Evolutionary conservation across 2,329 filamentous ascomycete genomes (phyloP).

Genomic region (Diplodia seriata): DNA sequence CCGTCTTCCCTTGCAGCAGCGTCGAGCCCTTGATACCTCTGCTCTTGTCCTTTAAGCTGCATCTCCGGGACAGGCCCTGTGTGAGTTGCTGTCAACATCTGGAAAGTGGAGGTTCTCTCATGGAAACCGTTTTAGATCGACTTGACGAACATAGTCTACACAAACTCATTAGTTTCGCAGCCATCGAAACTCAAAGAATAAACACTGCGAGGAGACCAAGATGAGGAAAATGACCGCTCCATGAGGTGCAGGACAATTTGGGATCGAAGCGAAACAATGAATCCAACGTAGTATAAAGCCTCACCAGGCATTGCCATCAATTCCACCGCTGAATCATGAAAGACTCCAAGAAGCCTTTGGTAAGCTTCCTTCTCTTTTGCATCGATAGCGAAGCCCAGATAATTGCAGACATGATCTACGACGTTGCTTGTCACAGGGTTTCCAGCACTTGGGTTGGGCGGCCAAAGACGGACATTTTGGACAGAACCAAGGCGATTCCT

Average conservation of each 20-base stretch:
- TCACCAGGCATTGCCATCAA: conserved; percentile 47
- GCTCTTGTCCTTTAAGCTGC: conserved; percentile 44
- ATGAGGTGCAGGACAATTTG: background rate
- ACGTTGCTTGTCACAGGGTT: conserved; percentile 46
- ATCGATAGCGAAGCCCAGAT: conserved; percentile 45
- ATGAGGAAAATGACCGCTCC: background rate
- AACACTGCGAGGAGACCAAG: background rate
- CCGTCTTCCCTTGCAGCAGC: conserved; percentile 48
- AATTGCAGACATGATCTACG: conserved; percentile 43
- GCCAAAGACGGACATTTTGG: conserved; percentile 50
- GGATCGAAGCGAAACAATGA: background rate
- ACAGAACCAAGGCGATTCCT: no score
- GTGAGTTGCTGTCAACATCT: conserved; percentile 40
- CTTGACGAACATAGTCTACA: conserved; percentile 44
- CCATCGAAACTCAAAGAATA: background rate
- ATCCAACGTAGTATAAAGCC: background rate
- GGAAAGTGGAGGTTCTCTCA: conserved; percentile 36
- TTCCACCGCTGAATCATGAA: conserved; percentile 49
- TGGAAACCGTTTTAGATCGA: conserved; percentile 46
- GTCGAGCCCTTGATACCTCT: conserved; percentile 33
- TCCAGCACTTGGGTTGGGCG: conserved; percentile 42
- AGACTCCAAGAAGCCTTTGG: conserved; percentile 47
- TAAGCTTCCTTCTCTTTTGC: conserved; percentile 50
- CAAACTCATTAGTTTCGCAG: background rate
- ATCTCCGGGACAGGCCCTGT: conserved; percentile 55